Base-by-base conservation (phyloP, 176 grass and related monocot genomes). In the Raddia distichophylla region DNA sequence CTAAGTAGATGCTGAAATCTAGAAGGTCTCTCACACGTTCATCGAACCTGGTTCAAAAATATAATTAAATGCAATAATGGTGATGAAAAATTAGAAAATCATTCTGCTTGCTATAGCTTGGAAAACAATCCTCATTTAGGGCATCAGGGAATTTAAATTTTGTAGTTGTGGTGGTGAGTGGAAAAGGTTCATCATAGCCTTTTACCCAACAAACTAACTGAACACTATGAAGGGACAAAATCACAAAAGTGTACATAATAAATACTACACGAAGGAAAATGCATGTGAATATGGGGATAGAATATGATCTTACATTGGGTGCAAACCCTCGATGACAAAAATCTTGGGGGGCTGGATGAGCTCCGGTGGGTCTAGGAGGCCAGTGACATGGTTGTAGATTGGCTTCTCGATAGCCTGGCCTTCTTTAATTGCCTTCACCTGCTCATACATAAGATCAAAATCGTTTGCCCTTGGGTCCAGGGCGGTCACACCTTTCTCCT, bases 401-500 rank as follows among this genome's bases (percentile, higher is more conserved):
- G 94, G 94, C 89, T 97, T 97, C 74, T 94, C 89, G 1, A 94
- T 74, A 0, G 94, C 35, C 76, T 67, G 63, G 3, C 91, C 94
- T 75, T 92, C 89, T 72, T 97, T 94, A 79, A 94, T 77, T 32
- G 91, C 91, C 87, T 97, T 97, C 71, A 97, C 94, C 81, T 94
- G 91, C 76, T 97, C 85, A 84, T 97, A 97, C 94, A 97, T 97
- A 82, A 97, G 85, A 73, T 97, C 94, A 22, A 94, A 94, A 71
- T 97, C 42, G 80, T 97, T 97, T 19, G 91, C 94, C 82, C 63
- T 90, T n/a, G 94, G 94, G 78, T 97, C 89, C 47, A 97, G 73
- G 22, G 94, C 91, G 0, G 89, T 97, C 40, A 97, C 94, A 40
- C 89, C 91, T 4, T 94, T 71, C 89, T 91, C 89, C 86, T 97